These are phyloP conservation scores for apple (Malus domestica) DNA, from an alignment of 306 rosid genomes.

Conservation along the genomic window DNA sequence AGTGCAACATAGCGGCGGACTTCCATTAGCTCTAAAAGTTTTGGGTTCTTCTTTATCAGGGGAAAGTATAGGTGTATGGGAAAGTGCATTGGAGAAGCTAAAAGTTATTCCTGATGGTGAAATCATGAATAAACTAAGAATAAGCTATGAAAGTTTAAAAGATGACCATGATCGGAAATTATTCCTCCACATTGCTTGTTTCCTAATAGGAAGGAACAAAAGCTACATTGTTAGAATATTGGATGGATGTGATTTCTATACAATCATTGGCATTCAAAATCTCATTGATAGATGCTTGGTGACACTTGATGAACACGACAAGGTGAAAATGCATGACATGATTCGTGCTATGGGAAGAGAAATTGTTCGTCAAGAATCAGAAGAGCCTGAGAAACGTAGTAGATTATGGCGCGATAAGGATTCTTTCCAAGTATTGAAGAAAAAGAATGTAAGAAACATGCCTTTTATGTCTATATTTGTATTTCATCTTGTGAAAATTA, in stretches of 20 bases:
- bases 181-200: constrained; percentile 2
- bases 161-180: neutral
- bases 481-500: no score
- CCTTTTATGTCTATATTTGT: neutral
- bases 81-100: neutral
- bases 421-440: neutral
- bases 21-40: neutral
- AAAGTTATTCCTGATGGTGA: neutral
- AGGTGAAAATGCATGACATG: neutral
- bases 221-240: neutral
- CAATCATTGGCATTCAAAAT: neutral
- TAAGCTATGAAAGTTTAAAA: neutral
- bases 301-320: neutral
- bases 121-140: neutral
- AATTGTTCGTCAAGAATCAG: neutral
- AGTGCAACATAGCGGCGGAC: neutral
- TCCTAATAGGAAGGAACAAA: neutral
- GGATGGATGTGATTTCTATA: neutral
- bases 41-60: neutral
- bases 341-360: neutral
- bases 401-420: neutral
- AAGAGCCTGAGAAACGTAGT: neutral
- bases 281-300: neutral
- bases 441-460: neutral
- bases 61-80: neutral